These are phyloP conservation scores for Collybiopsis luxurians DNA, from an alignment of 768 basidiomycete genomes.

Conservation along the genomic window DNA sequence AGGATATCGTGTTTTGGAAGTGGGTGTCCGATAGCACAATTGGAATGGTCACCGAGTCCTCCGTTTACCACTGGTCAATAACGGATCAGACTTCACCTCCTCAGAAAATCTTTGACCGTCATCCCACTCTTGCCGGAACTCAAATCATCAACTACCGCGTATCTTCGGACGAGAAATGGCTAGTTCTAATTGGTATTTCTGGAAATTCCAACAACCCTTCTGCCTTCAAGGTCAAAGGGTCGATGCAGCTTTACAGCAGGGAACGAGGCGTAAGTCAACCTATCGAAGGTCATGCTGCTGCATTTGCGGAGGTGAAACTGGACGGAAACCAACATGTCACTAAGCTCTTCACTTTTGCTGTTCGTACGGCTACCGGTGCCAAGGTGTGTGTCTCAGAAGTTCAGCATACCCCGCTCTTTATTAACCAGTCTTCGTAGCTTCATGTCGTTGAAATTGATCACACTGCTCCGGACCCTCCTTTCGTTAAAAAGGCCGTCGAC, in stretches of 20 bases:
- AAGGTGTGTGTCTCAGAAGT: slow-evolving; percentile 59
- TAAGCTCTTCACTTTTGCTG: slow-evolving; percentile 94
- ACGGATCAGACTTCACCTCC: slow-evolving; percentile 71
- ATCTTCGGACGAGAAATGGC: slow-evolving; percentile 94
- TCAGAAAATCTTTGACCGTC: slow-evolving; percentile 95
- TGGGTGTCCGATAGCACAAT: slow-evolving; percentile 92
- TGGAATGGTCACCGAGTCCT: slow-evolving; percentile 92
- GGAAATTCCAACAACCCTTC: slow-evolving; percentile 90
- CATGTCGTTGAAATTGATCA: slow-evolving; percentile 99
- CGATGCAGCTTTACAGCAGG: slow-evolving; percentile 94
- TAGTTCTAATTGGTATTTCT: slow-evolving; percentile 93
- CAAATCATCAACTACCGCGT: slow-evolving; percentile 99
- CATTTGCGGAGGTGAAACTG: slow-evolving; percentile 88
- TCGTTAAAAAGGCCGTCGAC: slow-evolving; percentile 96
- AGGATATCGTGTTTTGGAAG: slow-evolving; percentile 98
- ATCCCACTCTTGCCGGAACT: slow-evolving; percentile 87
- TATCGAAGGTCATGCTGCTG: slow-evolving; percentile 97
- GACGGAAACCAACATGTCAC: slow-evolving; percentile 85
- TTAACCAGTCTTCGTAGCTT: slow-evolving; percentile 51
- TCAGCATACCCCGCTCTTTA: background rate
- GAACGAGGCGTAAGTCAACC: slow-evolving; percentile 95
- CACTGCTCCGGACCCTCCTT: slow-evolving; percentile 85
- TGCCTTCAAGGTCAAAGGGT: slow-evolving; percentile 98
- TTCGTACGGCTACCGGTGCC: slow-evolving; percentile 94
- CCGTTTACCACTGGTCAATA: slow-evolving; percentile 92